These are phyloP conservation scores for Cinnamomum chago DNA, from an alignment of 164 flowering plant genomes.

Conservation along the genomic window DNA sequence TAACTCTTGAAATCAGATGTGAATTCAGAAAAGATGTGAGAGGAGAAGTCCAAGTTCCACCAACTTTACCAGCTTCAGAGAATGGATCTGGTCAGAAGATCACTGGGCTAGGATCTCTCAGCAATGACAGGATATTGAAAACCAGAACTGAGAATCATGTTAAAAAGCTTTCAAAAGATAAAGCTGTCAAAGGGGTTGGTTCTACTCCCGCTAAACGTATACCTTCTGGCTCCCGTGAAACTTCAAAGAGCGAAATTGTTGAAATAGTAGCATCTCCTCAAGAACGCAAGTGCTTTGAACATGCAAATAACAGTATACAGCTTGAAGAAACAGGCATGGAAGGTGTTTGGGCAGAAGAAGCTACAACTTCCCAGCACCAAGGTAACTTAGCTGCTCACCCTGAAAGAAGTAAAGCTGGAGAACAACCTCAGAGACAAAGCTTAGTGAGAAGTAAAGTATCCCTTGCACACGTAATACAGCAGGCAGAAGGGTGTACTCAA, in stretches of 20 bases:
- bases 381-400: conserved; percentile 25
- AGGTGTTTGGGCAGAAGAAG: conserved; percentile 30
- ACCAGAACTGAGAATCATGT: conserved; percentile 21
- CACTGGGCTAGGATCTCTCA: conserved; percentile 13
- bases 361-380: conserved; percentile 27
- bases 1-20: conserved; percentile 73
- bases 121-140: conserved; percentile 18
- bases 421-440: conserved; percentile 56
- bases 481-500: conserved; percentile 74
- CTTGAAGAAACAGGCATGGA: conserved; percentile 26
- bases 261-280: conserved; percentile 55
- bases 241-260: conserved; percentile 62
- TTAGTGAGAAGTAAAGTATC: conserved; percentile 85
- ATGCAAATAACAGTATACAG: conserved; percentile 14
- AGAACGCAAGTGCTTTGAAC: conserved; percentile 24
- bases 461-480: conserved; percentile 92
- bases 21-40: conserved; percentile 41
- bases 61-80: background rate
- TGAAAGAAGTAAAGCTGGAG: conserved; percentile 42
- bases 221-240: conserved; percentile 22
- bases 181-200: conserved; percentile 24
- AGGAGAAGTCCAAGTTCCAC: conserved; percentile 15
- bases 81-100: conserved; percentile 27
- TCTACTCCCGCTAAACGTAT: conserved; percentile 21
- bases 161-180: conserved; percentile 19